Evolutionary conservation across 257 asterid genomes (phyloP), one percentile per base, ranked within the genome.

Genomic region (Plantago major): DNA sequence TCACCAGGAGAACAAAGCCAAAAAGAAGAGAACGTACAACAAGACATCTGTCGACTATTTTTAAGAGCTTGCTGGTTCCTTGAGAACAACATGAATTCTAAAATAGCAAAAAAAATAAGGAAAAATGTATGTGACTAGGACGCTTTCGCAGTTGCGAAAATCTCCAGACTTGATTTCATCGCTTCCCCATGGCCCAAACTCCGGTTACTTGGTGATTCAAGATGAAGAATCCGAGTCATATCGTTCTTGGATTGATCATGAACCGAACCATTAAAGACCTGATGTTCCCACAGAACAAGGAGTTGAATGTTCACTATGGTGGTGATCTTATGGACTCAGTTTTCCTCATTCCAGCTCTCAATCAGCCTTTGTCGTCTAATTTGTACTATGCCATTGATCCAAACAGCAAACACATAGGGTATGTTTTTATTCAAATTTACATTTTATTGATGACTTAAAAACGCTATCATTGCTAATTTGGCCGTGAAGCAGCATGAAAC

Each of bases 231-330:
- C 84, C 0, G 81, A 73, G 56, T 79, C 78, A 0, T 76, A 84
- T 60, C 71, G 0, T 87, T 85, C 56, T 84, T 84, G 96, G 91
- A 7, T 52, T 59, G 42, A 72, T 74, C 65, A 79, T 77, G 86
- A 81, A 70, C 1, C 42, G 59, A 15, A 63, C 53, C 28, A 73
- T 87, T 1, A 11, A 49, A 5, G 62, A 70, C 4, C 50, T 84
- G 11, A 90, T 88, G 11, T 77, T 87, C 67, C 95, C 94, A 58
- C 95, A 82, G 62, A 72, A 80, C 81, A 84, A 82, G 63, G 73
- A 74, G 59, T 55, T 82, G 53, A 63, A 61, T 1, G 66, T 82
- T 17, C 42, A 3, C 10, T 80, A 71, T 10, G n/a, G 30, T 10
- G n/a, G 30, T 49, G 19, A 49, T 46, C 63, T 58, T 5, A 2